These are phyloP conservation scores for Porodaedalea pini DNA, from an alignment of 1,284 basidiomycete genomes.

Conservation along the genomic window DNA sequence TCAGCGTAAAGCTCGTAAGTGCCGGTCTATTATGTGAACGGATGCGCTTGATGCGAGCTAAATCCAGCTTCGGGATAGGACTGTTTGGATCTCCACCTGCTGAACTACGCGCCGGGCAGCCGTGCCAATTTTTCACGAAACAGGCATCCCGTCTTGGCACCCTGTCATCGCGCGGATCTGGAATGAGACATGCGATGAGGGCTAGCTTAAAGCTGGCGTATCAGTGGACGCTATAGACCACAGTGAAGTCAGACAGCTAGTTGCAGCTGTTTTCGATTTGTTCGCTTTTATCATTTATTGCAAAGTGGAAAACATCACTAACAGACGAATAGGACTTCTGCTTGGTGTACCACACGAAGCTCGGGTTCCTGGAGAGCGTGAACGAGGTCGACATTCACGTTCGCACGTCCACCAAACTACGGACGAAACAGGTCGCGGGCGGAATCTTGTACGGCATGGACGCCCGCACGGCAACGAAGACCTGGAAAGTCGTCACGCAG, in stretches of 20 bases:
- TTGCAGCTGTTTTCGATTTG: no score
- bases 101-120: slow-evolving; percentile 36
- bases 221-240: slow-evolving; percentile 47
- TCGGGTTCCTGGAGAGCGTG: slow-evolving; percentile 41
- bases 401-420: slow-evolving; percentile 28
- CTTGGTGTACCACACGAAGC: slow-evolving; percentile 42
- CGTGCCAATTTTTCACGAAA: slow-evolving; percentile 39
- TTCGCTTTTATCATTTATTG: background rate
- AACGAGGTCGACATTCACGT: slow-evolving; percentile 31
- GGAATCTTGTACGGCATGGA: slow-evolving; percentile 52
- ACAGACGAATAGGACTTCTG: slow-evolving; percentile 43
- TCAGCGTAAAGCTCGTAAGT: background rate
- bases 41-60: slow-evolving; percentile 25
- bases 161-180: slow-evolving; percentile 50
- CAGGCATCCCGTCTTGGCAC: slow-evolving; percentile 39
- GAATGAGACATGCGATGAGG: slow-evolving; percentile 52
- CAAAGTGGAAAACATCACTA: background rate
- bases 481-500: slow-evolving; percentile 43
- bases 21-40: background rate
- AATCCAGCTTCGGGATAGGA: slow-evolving; percentile 42
- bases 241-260: slow-evolving; percentile 41
- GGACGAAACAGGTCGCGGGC: slow-evolving; percentile 39
- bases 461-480: slow-evolving; percentile 31
- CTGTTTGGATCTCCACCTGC: slow-evolving; percentile 36
- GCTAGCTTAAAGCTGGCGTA: slow-evolving; percentile 49